Conservation (phyloP, 73 alveolate species). For the Stentor coeruleus region DNA sequence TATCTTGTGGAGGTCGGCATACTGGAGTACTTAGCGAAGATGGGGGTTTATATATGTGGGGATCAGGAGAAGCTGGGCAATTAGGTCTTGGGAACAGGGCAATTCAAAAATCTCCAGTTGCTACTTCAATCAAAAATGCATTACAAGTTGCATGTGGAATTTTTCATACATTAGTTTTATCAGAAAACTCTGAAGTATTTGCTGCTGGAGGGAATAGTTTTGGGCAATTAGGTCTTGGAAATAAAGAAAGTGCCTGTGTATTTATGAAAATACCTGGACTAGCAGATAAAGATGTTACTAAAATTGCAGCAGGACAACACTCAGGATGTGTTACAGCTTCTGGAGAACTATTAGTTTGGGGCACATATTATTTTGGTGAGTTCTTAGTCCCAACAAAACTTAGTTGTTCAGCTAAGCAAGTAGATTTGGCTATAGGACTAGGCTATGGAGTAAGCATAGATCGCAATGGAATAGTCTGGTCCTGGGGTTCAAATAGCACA, state of each 20-base stretch:
- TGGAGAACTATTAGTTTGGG: constrained; percentile 51
- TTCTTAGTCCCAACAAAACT: constrained; percentile 36
- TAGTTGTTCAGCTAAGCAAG: not conserved
- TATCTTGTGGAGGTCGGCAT: constrained; percentile 27
- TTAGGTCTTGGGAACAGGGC: constrained; percentile 32
- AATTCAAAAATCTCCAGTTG: not conserved
- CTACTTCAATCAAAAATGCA: constrained; percentile 18
- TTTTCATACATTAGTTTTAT: constrained; percentile 69
- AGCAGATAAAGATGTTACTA: constrained; percentile 34
- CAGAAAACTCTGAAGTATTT: constrained; percentile 68
- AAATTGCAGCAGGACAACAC: constrained; percentile 58
- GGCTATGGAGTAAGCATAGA: constrained; percentile 39
- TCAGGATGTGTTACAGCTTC: constrained; percentile 52
- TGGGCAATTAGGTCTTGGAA: constrained; percentile 81
- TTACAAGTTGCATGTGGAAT: constrained; percentile 75
- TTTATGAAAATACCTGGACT: constrained; percentile 33
- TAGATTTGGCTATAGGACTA: constrained; percentile 38
- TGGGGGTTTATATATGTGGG: constrained; percentile 1
- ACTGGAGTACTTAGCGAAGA: not conserved
- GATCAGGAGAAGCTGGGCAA: constrained; percentile 30
- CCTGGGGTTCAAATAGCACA: constrained; percentile 59
- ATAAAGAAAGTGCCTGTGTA: constrained; percentile 31
- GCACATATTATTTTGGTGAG: constrained; percentile 59
- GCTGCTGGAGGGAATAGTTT: constrained; percentile 77
- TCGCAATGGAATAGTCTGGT: constrained; percentile 35